A percentile compares a stretch with the other conserved stretches of the same genome.
Evolutionary conservation across 352 stramenopile species (phyloP).

Genomic region (Phytophthora constricta): DNA sequence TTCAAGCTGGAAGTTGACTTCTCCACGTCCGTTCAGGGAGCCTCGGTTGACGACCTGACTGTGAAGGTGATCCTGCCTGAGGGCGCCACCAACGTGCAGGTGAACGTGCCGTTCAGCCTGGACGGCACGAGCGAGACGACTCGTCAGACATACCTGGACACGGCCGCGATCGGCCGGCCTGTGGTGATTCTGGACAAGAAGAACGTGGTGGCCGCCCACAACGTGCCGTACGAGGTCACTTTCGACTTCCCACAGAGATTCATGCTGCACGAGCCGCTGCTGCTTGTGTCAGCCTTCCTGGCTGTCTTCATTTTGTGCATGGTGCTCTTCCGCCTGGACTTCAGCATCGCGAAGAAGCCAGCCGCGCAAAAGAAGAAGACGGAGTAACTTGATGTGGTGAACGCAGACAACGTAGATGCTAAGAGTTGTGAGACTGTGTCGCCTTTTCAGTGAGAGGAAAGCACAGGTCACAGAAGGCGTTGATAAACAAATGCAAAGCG

Average conservation of each 20-base stretch:
- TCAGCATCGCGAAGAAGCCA: conserved; percentile 65
- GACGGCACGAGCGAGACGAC: conserved; percentile 61
- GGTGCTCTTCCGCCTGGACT: conserved; percentile 83
- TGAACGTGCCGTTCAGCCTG: conserved; percentile 78
- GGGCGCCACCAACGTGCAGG: conserved; percentile 78
- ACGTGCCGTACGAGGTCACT: conserved; percentile 86
- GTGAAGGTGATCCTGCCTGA: conserved; percentile 90
- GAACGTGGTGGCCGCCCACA: conserved; percentile 87
- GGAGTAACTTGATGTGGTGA: conserved; percentile 51
- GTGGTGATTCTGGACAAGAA: conserved; percentile 85
- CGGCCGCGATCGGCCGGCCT: conserved; percentile 73
- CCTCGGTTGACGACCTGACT: conserved; percentile 84
- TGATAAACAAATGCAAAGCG: conserved; percentile 3
- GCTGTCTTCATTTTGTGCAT: conserved; percentile 88
- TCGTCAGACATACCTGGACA: conserved; percentile 89
- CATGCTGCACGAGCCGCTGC: conserved; percentile 88
- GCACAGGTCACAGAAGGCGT: background rate
- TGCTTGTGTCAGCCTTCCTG: conserved; percentile 87
- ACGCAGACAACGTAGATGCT: conserved; percentile 16
- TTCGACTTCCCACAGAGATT: conserved; percentile 84
- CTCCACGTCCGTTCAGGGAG: conserved; percentile 80
- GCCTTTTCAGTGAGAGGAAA: too few species aligned
- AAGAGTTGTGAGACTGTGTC: conserved; percentile 11
- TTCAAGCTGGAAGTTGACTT: conserved; percentile 90
- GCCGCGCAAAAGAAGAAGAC: conserved; percentile 66